A percentile compares a stretch with the other conserved stretches of the same genome.
phyloP scores from a whole-genome alignment of 2,329 filamentous ascomycete species.

The Xylaria sp. region DNA sequence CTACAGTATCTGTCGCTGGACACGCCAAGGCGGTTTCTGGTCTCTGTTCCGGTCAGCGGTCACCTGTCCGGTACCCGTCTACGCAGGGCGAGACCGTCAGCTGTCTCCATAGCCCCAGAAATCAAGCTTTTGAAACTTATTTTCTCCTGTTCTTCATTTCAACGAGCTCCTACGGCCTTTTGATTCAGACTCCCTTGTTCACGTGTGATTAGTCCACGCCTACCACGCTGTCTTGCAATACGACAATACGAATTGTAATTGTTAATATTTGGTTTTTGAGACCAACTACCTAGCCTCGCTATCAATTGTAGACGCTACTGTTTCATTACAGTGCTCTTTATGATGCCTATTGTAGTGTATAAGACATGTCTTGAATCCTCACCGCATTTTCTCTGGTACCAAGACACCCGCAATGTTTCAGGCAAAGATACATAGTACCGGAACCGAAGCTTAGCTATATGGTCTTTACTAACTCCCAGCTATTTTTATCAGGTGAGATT shows the following conservation, averaged over 20 bases:
- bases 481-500: not conserved
- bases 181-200: no score
- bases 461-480: not conserved
- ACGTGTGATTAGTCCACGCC: no score
- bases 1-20: not conserved
- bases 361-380: not conserved
- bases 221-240: not conserved
- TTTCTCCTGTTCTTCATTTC: conserved; percentile 23
- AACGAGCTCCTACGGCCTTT: not conserved
- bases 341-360: not conserved
- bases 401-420: conserved; percentile 12
- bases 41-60: conserved; percentile 28
- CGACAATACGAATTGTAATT: not conserved
- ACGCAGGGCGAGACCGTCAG: conserved; percentile 41
- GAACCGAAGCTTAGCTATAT: no score
- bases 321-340: conserved; percentile 2
- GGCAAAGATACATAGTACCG: not conserved
- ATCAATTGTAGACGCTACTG: not conserved
- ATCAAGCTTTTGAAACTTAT: conserved; percentile 45
- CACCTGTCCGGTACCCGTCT: conserved; percentile 24
- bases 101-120: conserved; percentile 43
- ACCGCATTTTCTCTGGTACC: conserved; percentile 5
- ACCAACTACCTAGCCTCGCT: no score
- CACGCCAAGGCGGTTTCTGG: not conserved
- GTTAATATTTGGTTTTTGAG: no score